phyloP scores from a whole-genome alignment of 495 filamentous ascomycete species.

The Astrothelium macrocarpum region DNA sequence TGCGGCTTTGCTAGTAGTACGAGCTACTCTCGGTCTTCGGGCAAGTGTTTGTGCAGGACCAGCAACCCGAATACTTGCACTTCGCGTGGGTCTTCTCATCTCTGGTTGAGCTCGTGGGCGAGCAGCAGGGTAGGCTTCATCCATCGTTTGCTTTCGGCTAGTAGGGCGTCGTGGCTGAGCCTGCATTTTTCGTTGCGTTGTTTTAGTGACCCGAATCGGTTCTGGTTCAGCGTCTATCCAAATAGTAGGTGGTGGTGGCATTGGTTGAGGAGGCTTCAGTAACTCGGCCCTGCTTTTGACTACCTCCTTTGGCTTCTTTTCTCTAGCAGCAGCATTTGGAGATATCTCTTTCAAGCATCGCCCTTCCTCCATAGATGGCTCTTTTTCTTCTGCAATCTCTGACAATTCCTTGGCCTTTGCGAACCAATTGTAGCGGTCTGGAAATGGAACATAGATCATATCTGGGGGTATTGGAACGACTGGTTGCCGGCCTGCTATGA shows the following conservation, averaged over 20 bases:
- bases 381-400: slow-evolving; percentile 27
- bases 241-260: neutral
- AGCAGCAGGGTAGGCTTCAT: neutral
- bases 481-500: slow-evolving; percentile 27
- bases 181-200: neutral
- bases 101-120: neutral
- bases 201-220: neutral
- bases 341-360: slow-evolving; percentile 22
- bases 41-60: neutral
- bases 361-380: slow-evolving; percentile 23
- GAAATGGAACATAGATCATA: slow-evolving; percentile 29
- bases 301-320: neutral
- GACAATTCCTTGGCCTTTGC: slow-evolving; percentile 15
- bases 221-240: neutral
- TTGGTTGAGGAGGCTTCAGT: neutral
- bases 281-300: slow-evolving; percentile 1
- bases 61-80: neutral
- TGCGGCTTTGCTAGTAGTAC: neutral
- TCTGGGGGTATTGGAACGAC: slow-evolving; percentile 32
- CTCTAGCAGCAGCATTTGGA: slow-evolving; percentile 20
- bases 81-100: neutral
- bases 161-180: neutral
- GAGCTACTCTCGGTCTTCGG: neutral
- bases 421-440: slow-evolving; percentile 20
- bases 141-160: neutral